Evolutionary conservation across 2,329 filamentous ascomycete genomes (phyloP).

Genomic region (Fusarium abutilonis): DNA sequence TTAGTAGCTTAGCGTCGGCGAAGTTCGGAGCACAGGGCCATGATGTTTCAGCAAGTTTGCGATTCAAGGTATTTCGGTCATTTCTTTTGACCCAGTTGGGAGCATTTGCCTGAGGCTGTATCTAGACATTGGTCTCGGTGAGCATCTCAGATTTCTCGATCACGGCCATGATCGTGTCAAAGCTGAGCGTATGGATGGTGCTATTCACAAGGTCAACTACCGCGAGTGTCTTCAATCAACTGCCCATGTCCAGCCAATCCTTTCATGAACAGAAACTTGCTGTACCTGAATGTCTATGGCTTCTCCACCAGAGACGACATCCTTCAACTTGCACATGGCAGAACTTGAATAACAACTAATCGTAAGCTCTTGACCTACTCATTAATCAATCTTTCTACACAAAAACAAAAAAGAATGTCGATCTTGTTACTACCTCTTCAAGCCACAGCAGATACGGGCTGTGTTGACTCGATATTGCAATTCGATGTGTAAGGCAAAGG

Average conservation of each 20-base stretch:
- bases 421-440: conserved; percentile 17
- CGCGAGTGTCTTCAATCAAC: conserved; percentile 63
- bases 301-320: conserved; percentile 5
- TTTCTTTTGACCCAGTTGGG: too few species aligned
- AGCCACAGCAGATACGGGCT: conserved; percentile 4
- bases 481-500: background rate
- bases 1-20: too few species aligned
- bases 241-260: conserved; percentile 59
- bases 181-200: conserved; percentile 57
- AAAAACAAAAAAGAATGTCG: background rate
- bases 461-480: too few species aligned
- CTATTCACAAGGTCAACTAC: conserved; percentile 56
- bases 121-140: conserved; percentile 61
- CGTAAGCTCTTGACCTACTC: background rate
- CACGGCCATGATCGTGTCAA: conserved; percentile 57
- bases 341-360: background rate
- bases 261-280: conserved; percentile 59
- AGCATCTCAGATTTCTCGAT: conserved; percentile 63
- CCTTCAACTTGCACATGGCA: background rate
- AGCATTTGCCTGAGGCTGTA: too few species aligned
- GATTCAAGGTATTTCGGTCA: too few species aligned
- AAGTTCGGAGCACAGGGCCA: too few species aligned
- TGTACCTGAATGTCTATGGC: background rate
- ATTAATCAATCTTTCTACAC: background rate
- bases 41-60: too few species aligned